Evolutionary conservation across 768 basidiomycete genomes (phyloP), one percentile per base, ranked within the genome.

Genomic region (Crassisporium funariophilum): DNA sequence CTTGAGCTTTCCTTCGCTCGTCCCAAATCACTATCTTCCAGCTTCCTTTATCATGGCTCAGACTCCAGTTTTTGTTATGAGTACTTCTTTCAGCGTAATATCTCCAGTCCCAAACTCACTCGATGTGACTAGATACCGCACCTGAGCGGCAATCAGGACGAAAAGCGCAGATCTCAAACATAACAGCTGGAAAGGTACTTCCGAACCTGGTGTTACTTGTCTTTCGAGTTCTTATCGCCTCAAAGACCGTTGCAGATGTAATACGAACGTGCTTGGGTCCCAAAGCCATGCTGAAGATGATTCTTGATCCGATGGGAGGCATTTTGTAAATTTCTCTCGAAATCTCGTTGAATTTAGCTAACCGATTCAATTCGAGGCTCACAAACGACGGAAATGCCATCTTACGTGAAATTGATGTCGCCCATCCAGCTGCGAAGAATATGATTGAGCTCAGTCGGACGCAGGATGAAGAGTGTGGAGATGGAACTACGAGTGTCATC

Each of bases 381-480:
- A 98, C 97, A 2, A 98, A 98, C 66, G 95, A 99, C 61, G 95
- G 97, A n/a, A 98, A 99, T 60, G 95, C 97, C 2, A 98, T 99
- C 53, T 74, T 98, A 31, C 86, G 97, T 43, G 97, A 99, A 68
- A 99, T 98, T 56, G 97, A 99, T 57, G 97, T 99, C 22, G 94
- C 95, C 2, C 97, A 99, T 59, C 97, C 95, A 3, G 97, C 97
- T 20, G 95, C 97, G 19, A 99, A 98, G 75, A 97, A 95, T 57
- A 98, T 99, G 95, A 97, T 99, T 54, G 97, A 99, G 71, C 83
- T 98, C 9, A 92, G 91, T 58, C 73, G 97, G 63, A 98, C 97
- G 1, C 97, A 98, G 67, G 97, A 98, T 58, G 97, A 98, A 71
- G 97, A 98, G 62, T 97, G 97, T 55, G 97, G 95, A 37, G 97